Evolutionary conservation across 371 early-diverging fungal species (phyloP).

Genomic region (Capillidium rhysosporum): DNA sequence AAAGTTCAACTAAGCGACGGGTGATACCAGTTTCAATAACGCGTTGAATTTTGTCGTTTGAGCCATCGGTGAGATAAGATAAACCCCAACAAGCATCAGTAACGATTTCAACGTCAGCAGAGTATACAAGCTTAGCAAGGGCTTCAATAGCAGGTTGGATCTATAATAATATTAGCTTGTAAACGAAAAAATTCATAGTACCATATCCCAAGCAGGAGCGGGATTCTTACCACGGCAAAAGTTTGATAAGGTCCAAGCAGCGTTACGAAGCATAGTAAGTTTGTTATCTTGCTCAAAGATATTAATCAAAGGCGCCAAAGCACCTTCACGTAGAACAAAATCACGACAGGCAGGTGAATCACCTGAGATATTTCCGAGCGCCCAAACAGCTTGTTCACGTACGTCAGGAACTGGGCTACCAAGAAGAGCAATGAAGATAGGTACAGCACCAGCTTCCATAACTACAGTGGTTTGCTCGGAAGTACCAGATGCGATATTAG

Average conservation of each 20-base stretch:
- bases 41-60: slow-evolving; percentile 86
- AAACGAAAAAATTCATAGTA: slow-evolving; percentile 14
- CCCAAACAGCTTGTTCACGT: slow-evolving; percentile 99
- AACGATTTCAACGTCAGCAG: slow-evolving; percentile 87
- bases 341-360: slow-evolving; percentile 94
- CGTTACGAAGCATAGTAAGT: slow-evolving; percentile 88
- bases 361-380: slow-evolving; percentile 99
- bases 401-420: slow-evolving; percentile 73
- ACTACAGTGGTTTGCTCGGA: slow-evolving; percentile 90
- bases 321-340: slow-evolving; percentile 69
- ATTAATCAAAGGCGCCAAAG: slow-evolving; percentile 57
- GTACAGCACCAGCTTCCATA: slow-evolving; percentile 87
- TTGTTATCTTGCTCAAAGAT: slow-evolving; percentile 77
- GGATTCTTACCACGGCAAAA: slow-evolving; percentile 98
- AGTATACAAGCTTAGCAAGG: slow-evolving; percentile 72
- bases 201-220: slow-evolving; percentile 74
- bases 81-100: slow-evolving; percentile 99
- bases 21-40: slow-evolving; percentile 92
- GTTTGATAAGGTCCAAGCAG: slow-evolving; percentile 99
- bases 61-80: slow-evolving; percentile 94
- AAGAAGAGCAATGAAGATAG: slow-evolving; percentile 81
- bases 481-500: slow-evolving; percentile 99
- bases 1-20: slow-evolving; percentile 79
- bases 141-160: slow-evolving; percentile 74
- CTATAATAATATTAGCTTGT: slow-evolving; percentile 14